These are phyloP conservation scores for Fragaria ananassa DNA, from an alignment of 306 rosid species.

Conservation along the genomic window DNA sequence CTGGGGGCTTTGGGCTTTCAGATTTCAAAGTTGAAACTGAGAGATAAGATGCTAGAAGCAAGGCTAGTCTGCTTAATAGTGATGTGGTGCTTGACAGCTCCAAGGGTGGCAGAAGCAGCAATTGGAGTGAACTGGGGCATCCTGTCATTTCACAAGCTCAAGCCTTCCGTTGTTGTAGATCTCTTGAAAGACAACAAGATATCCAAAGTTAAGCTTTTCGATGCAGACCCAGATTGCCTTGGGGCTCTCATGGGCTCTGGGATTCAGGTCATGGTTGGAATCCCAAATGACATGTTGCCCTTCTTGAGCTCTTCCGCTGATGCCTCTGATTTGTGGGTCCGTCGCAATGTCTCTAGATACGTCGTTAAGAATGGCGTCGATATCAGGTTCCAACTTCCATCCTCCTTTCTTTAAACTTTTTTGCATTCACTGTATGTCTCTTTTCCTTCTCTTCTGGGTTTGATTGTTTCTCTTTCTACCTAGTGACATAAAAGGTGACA, in stretches of 20 bases:
- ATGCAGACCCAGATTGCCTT: conserved; percentile 61
- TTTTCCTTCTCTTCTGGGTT: neutral
- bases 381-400: conserved; percentile 54
- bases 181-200: conserved; percentile 65
- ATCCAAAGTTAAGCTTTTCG: conserved; percentile 79
- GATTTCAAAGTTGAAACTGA: neutral
- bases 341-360: conserved; percentile 66
- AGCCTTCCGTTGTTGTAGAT: conserved; percentile 73
- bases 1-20: neutral
- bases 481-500: neutral
- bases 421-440: neutral
- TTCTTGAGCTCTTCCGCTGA: conserved; percentile 55
- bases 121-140: conserved; percentile 93
- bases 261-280: conserved; percentile 82
- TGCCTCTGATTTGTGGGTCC: conserved; percentile 78
- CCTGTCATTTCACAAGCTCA: conserved; percentile 60
- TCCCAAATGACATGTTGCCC: conserved; percentile 81
- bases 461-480: neutral
- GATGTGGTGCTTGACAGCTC: conserved; percentile 27
- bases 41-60: conserved; percentile 32
- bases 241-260: conserved; percentile 63
- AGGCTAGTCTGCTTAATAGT: conserved; percentile 22
- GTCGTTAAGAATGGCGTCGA: conserved; percentile 70
- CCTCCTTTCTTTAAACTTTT: too few relatives aligned
- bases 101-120: conserved; percentile 50